These are phyloP conservation scores for Nigrograna mackinnonii DNA, from an alignment of 2,329 filamentous ascomycete species.

Conservation along the genomic window DNA sequence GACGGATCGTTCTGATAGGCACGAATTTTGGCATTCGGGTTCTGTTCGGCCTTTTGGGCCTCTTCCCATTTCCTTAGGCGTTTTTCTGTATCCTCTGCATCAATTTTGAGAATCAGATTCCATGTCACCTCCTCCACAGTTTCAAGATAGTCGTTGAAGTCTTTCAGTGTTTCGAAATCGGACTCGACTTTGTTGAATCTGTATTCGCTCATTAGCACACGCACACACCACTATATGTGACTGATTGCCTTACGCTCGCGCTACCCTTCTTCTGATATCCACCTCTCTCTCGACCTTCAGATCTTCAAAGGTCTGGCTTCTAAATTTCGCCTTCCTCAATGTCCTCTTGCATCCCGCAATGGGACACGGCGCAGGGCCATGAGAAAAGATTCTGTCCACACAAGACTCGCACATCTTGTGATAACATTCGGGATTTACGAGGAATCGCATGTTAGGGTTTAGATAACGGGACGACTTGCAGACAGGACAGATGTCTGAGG, in stretches of 20 bases:
- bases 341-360: slow-evolving; percentile 87
- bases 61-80: slow-evolving; percentile 72
- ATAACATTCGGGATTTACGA: slow-evolving; percentile 98
- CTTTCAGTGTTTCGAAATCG: slow-evolving; percentile 82
- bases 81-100: slow-evolving; percentile 66
- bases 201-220: not conserved
- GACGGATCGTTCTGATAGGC: slow-evolving; percentile 19
- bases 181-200: slow-evolving; percentile 89
- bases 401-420: slow-evolving; percentile 98
- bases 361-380: slow-evolving; percentile 89
- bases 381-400: slow-evolving; percentile 90
- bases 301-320: slow-evolving; percentile 87
- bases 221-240: no score
- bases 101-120: slow-evolving; percentile 76
- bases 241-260: slow-evolving; percentile 50
- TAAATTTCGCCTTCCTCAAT: slow-evolving; percentile 81
- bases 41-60: slow-evolving; percentile 63
- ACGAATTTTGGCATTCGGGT: slow-evolving; percentile 52
- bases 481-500: slow-evolving; percentile 83
- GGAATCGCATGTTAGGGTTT: slow-evolving; percentile 90
- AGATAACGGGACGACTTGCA: slow-evolving; percentile 97
- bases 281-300: slow-evolving; percentile 88
- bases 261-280: slow-evolving; percentile 82
- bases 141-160: slow-evolving; percentile 94
- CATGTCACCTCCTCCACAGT: slow-evolving; percentile 88